Evolutionary conservation across 2,329 filamentous ascomycete species (phyloP), one percentile per base, ranked within the genome.

Genomic region (Neofusicoccum sp.): DNA sequence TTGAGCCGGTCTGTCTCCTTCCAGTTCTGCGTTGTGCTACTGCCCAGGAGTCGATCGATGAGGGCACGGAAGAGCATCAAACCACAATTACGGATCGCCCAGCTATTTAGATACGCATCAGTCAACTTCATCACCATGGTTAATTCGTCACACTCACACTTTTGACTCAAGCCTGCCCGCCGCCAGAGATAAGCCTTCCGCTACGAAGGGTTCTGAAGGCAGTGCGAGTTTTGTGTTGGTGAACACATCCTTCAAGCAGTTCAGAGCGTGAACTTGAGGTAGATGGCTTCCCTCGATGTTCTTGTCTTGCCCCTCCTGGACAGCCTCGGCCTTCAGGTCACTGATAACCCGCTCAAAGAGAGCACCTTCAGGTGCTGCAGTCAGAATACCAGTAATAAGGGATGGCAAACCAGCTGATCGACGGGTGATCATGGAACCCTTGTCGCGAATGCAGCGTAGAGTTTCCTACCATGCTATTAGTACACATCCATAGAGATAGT

Each of bases 81-180:
- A 1, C 93, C 93, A 68, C 93, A 97, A 74, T 99, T 99, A 1
- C 93, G 89, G 63, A 99, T 93, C 0, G 93, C 92, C 95, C 95
- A 99, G 28, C 88, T 91, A 11, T 28, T 12, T 8, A 65, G 9
- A 16, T 31, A 7, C 11, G 34, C 7, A 34, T 49, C 12, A 61
- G 58, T 31, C 5, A 3, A 9, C 22, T 12, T 7, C 16, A 63
- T 11, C 22, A 31, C 43, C 36, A 68, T 28, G 65, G 34, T 3
- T 7, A 3, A 54, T 28, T 9, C 7, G 22, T 4, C 8, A 12
- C n/a, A 61, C 56, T 77, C 79, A 91, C 86, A 95, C 87, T 64
- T 90, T 85, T 0, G 92, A 95, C 48, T 87, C 89, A 14, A 99
- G 82, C 58, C 90, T 92, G 64, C 85, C 85, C 9, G 91, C 91